Base-by-base conservation (phyloP, 225 moss, liverwort and hornwort species). In the Bryum argenteum region DNA sequence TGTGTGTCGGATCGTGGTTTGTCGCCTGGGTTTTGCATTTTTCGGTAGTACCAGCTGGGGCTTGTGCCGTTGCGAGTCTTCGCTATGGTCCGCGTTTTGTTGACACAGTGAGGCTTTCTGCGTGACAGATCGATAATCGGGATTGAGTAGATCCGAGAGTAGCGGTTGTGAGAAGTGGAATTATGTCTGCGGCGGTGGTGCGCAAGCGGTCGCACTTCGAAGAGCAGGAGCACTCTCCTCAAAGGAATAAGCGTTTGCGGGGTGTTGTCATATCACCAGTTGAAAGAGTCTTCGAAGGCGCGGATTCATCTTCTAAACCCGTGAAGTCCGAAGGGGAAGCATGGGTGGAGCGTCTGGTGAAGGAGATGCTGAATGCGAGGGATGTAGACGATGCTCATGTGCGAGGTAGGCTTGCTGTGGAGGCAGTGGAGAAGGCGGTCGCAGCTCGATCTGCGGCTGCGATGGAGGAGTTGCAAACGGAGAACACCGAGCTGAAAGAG, bases 141-240 rank as follows among this genome's bases (percentile, higher is more conserved):
- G n/a, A n/a, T n/a, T n/a, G n/a, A n/a, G 4, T 16, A 14, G 15
- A 56, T 56, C 24, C 56, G 24, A 23, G 54, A 54, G 54, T 18
- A 22, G 1, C 23, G 24, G 26, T 24, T 55, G 23, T 6, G 24
- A 75, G 76, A 76, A 86, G 87, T 83, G 22, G 5, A 11, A 22
- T 15, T 23, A 93, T 93, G 92, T 89, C 90, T 85, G 92, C 88
- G 80, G 88, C 83, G 69, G 90, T 93, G 80, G 85, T 86, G 42
- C 90, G 92, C 41, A 93, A 93, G 90, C 87, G 92, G 83, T 90
- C 92, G 71, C 81, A 88, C 54, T 90, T 93, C 42, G 92, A 93
- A 58, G 92, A 93, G 82, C 78, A 87, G 79, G 88, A 93, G 81
- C 77, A 79, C 66, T 90, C 90, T 33, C 85, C 92, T 69, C 92